Conservation (phyloP, 306 rosid species). For the Potentilla sterilis region DNA sequence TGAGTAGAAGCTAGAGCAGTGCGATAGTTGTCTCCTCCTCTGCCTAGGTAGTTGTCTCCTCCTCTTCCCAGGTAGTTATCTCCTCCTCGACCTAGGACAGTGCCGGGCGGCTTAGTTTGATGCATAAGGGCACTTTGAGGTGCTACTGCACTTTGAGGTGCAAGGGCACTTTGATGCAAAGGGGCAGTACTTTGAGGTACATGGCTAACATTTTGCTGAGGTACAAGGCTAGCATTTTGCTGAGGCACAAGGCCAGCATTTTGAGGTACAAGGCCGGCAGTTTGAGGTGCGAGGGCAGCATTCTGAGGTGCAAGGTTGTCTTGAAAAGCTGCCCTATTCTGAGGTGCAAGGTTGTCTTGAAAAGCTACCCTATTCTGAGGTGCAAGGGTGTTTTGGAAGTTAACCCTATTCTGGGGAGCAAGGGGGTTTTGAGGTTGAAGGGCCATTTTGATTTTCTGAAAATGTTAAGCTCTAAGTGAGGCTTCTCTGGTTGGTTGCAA, state of each 20-base stretch:
- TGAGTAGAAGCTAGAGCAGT: not conserved
- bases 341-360: not conserved
- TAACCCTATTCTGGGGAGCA: not conserved
- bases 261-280: not conserved
- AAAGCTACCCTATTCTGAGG: not conserved
- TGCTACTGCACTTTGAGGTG: not conserved
- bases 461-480: not conserved
- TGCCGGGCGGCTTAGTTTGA: not conserved
- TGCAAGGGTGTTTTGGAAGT: not conserved
- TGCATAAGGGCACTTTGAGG: not conserved
- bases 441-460: not conserved
- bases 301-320: not conserved
- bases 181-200: not conserved
- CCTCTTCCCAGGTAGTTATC: not conserved
- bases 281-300: not conserved
- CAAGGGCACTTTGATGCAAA: not conserved
- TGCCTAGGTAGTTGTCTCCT: not conserved
- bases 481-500: conserved; percentile 1
- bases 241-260: not conserved
- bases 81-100: not conserved
- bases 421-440: conserved; percentile 8
- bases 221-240: not conserved
- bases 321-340: not conserved
- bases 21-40: conserved; percentile 1
- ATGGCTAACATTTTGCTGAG: not conserved